Base-by-base conservation (phyloP, 148 eudicot genomes). In the Rhododendron molle region DNA sequence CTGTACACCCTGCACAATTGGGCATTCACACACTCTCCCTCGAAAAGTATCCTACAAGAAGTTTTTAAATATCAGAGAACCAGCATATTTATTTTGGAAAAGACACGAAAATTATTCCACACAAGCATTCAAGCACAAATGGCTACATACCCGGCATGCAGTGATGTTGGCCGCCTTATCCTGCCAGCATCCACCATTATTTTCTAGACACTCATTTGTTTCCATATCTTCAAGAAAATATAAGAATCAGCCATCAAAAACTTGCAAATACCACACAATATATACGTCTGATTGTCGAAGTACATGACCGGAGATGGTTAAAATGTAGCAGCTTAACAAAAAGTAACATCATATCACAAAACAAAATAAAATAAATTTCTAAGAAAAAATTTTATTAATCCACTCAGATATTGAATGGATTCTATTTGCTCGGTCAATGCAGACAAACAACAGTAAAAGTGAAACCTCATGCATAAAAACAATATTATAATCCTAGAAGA, bases 101-200 rank as follows among this genome's bases (percentile, higher is more conserved):
- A 67, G 50, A 44, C 40, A 60, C 1, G 43, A 69, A 26, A 67
- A 20, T 7, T 38, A 43, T 26, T 79, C 16, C 82, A 67, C 47
- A 49, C 71, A 52, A 32, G 49, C 46, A 83, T 58, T 60, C 8
- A 32, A n/a, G n/a, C 26, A 40, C 43, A 82, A 74, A 86, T 49
- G 49, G 58, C 26, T 79, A 69, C 84, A 78, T 90, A 96, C 99
- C 94, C 93, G 94, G 92, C 99, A 96, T 60, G 99, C 98, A 80
- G 99, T 93, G 84, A 96, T 87, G 83, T 95, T 96, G 77, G 91
- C 85, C 86, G 87, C 76, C 87, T 89, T 95, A 87, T 96, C 96
- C 85, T 92, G 87, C 99, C 99, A 96, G 89, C 99, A 96, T 81
- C 99, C 99, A 18, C 99, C 99, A 87, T 97, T 94, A 89, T 93